Evolutionary conservation across 257 asterid species (phyloP), one percentile per base, ranked within the genome.

Genomic region (Ligustrum vulgare): DNA sequence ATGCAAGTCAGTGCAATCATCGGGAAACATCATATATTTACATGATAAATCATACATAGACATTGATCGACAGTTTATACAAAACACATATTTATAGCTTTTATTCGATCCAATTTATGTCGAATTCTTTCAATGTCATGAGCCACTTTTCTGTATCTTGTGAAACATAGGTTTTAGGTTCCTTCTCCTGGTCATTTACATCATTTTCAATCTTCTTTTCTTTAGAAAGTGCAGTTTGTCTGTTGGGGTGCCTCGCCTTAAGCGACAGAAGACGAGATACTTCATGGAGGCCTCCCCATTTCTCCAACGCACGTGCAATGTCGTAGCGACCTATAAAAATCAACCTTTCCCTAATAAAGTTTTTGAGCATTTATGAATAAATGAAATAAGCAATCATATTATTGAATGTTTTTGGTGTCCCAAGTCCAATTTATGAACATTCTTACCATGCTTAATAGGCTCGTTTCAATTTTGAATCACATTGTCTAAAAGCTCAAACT

Each of bases 271-370:
- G 97, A 6, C 96, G 91, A 0, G 98, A 90, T 43, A 93, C 98
- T 84, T 93, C 97, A 63, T 91, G 98, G 69, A 91, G 82, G 72
- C 98, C 98, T 75, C 97, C 98, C 98, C 98, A 93, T 89, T 91
- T 93, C 88, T 93, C 97, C 83, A 93, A 79, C 25, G 97, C 98
- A 5, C 97, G 91, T 0, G 97, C 97, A 76, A 93, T 91, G 86
- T 91, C 97, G 12, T 86, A 91, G 1, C 97, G 97, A 51, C 97
- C 97, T 89, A 77, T 37, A 75, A 9, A 4, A 74, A 45, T 16
- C n/a, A 54, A 23, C 11, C 23, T 11, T 32, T 72, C 10, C 13
- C 8, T 12, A 74, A 51, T 13, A 25, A 73, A 7, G 49, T 33
- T 66, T 39, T 28, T 49, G 34, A 58, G 16, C 32, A 18, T 51